Base-by-base conservation (phyloP, 495 filamentous ascomycete species). In the Aspergillus mulundensis region DNA sequence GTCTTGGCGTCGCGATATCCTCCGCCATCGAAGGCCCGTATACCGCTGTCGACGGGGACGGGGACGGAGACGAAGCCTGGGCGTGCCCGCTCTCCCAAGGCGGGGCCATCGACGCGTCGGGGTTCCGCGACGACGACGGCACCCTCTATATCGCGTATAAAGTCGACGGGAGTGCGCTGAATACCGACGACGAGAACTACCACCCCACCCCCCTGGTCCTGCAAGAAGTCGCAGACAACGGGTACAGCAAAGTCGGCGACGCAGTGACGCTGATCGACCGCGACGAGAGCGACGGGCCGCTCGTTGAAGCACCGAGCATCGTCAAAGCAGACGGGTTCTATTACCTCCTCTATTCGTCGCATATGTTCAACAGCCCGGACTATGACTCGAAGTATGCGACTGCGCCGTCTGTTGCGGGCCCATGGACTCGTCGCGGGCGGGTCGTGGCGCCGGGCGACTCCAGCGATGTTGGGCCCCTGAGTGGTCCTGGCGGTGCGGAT, bases 241-340 rank as follows among this genome's bases (percentile, higher is more conserved):
- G 59, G 79, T 23, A 84, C 78, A 1, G 67, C 66, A 5, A 58
- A 81, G 25, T 36, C 20, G 85, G 81, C 14, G 67, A 75, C 20
- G 59, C 80, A 0, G 70, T 83, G 24, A 58, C 74, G 63, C 71
- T 88, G 14, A 67, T 87, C 11, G 79, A 84, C 57, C 78, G 84
- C 19, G 73, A 62, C 7, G 72, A 76, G 28, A 64, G 58, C 18
- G 85, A 86, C 60, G 83, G 82, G 0, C 81, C 81, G 5, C 66
- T 86, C 0, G 77, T 87, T 14, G 84, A 88, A 66, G 86, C 84
- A 15, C 85, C 84, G 1, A 72, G 73, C 21, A 54, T 87, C 42
- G 66, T 81, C 5, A 66, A 71, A 52, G 61, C 71, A 15, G 67
- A 58, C 25, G 72, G 73, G 40, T 75, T 67, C 18, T 87, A 82